Evolutionary conservation across 2,329 filamentous ascomycete genomes (phyloP).

Genomic region (Pseudocercospora musae): DNA sequence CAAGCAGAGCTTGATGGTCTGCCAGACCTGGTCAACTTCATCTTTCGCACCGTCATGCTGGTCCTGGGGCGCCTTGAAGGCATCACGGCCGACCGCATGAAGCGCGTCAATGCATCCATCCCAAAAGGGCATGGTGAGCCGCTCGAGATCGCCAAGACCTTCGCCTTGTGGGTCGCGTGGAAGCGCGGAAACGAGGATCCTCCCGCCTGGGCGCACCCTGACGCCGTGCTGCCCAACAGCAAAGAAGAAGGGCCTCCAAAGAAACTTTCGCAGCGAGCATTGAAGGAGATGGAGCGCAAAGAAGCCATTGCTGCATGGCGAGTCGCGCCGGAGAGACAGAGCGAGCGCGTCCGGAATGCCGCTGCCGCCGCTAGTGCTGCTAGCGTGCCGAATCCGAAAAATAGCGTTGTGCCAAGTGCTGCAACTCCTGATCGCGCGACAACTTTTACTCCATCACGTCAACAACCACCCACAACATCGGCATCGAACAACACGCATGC

Average conservation of each 20-base stretch:
- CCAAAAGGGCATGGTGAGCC: constrained; percentile 62
- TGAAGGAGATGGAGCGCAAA: constrained; percentile 56
- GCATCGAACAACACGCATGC: constrained; percentile 24
- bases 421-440: constrained; percentile 25
- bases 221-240: constrained; percentile 52
- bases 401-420: constrained; percentile 5
- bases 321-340: constrained; percentile 45
- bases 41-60: constrained; percentile 62
- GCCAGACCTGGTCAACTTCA: constrained; percentile 57
- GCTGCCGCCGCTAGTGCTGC: not conserved
- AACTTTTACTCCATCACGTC: constrained; percentile 24
- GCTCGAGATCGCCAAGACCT: constrained; percentile 56
- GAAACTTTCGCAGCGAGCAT: constrained; percentile 54
- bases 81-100: constrained; percentile 56
- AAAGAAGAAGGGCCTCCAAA: constrained; percentile 49
- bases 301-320: constrained; percentile 43
- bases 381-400: constrained; percentile 11
- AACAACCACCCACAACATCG: constrained; percentile 11
- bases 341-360: constrained; percentile 37
- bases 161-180: constrained; percentile 66
- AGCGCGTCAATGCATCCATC: constrained; percentile 60
- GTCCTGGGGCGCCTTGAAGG: constrained; percentile 60
- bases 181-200: constrained; percentile 63
- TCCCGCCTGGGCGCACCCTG: constrained; percentile 60
- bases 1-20: constrained; percentile 61